Conservation (phyloP, 352 stramenopile genomes). For the Phytopythium oedochilum region DNA sequence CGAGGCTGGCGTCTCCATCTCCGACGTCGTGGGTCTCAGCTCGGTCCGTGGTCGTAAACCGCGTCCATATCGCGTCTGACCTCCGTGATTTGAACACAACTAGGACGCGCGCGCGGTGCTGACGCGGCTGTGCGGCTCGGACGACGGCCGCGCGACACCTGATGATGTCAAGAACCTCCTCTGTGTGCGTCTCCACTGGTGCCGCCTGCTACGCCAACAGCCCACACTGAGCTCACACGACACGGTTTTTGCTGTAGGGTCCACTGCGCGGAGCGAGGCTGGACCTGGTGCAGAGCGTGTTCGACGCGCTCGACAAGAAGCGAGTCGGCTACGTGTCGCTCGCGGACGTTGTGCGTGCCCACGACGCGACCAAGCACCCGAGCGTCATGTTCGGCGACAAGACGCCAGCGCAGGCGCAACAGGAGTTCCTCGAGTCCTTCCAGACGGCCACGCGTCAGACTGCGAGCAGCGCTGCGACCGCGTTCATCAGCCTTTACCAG, state of each 20-base stretch:
- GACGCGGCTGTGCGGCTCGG: conserved; percentile 22
- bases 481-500: conserved; percentile 66
- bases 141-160: conserved; percentile 33
- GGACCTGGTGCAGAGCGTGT: conserved; percentile 65
- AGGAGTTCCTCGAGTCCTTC: conserved; percentile 57
- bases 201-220: no score
- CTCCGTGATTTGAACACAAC: neutral
- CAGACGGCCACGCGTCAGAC: conserved; percentile 23
- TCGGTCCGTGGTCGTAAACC: neutral
- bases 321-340: conserved; percentile 53
- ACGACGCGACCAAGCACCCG: conserved; percentile 53
- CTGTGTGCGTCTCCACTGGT: conserved; percentile 24
- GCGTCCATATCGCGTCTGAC: neutral
- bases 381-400: conserved; percentile 73
- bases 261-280: conserved; percentile 37
- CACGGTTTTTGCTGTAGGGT: no score
- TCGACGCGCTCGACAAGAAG: conserved; percentile 59
- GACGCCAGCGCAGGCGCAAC: conserved; percentile 39
- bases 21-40: conserved; percentile 43
- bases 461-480: conserved; percentile 7
- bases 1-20: conserved; percentile 39
- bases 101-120: conserved; percentile 57
- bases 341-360: conserved; percentile 36
- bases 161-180: conserved; percentile 60
- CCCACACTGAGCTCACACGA: neutral